Evolutionary conservation across 352 stramenopile genomes (phyloP).

Genomic region (Plasmopara viticola): DNA sequence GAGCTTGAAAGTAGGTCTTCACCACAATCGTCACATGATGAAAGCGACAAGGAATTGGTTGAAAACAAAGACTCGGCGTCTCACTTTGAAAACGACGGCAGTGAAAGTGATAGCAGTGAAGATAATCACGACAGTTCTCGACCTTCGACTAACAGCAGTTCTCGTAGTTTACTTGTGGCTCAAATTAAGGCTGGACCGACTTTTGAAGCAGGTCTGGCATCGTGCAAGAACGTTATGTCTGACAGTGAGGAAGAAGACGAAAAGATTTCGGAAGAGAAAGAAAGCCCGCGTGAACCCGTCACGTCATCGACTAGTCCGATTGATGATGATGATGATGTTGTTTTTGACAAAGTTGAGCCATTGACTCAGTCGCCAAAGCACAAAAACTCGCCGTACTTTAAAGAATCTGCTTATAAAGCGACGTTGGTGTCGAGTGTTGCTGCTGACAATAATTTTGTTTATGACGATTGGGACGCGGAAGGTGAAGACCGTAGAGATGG

Average conservation of each 20-base stretch:
- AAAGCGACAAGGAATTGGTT: slow-evolving; percentile 8
- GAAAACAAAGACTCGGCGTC: slow-evolving; percentile 1
- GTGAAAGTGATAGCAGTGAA: slow-evolving; percentile 29
- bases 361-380: slow-evolving; percentile 11
- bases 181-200: slow-evolving; percentile 52
- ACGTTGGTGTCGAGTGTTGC: slow-evolving; percentile 20
- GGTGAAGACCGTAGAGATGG: slow-evolving; percentile 4
- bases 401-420: neutral
- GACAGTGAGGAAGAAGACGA: slow-evolving; percentile 31
- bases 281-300: slow-evolving; percentile 30
- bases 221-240: slow-evolving; percentile 20
- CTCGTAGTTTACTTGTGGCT: slow-evolving; percentile 38
- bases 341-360: slow-evolving; percentile 5
- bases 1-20: slow-evolving; percentile 3
- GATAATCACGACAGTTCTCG: slow-evolving; percentile 23
- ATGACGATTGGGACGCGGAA: slow-evolving; percentile 70
- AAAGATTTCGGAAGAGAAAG: slow-evolving; percentile 27
- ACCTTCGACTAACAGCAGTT: slow-evolving; percentile 24
- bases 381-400: slow-evolving; percentile 29
- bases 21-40: slow-evolving; percentile 2
- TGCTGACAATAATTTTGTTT: slow-evolving; percentile 70
- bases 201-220: slow-evolving; percentile 2
- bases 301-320: slow-evolving; percentile 12
- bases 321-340: slow-evolving; percentile 12
- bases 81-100: slow-evolving; percentile 5